Evolutionary conservation across 192 early-diverging fungal species (phyloP).

Genomic region (Backusella tarrabulga): DNA sequence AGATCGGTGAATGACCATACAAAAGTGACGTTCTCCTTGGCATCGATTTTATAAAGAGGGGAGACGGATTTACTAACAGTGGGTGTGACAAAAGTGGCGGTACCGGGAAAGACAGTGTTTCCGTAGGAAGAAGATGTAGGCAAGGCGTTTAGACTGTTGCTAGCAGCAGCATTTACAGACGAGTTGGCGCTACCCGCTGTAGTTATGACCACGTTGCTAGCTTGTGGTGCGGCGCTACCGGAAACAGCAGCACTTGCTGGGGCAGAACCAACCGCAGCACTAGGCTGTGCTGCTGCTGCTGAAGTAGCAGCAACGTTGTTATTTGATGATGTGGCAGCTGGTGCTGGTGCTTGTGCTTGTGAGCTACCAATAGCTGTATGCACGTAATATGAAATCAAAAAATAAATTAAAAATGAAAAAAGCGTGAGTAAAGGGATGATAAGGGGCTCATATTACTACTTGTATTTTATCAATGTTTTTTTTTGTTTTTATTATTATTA

Average conservation of each 20-base stretch:
- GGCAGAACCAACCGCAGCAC: neutral
- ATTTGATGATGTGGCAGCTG: neutral
- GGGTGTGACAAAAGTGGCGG: constrained; percentile 24
- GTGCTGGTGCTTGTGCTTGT: neutral
- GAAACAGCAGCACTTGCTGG: neutral
- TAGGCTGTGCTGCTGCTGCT: neutral
- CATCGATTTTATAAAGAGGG: constrained; percentile 27
- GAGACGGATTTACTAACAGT: constrained; percentile 29
- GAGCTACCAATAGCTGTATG: neutral
- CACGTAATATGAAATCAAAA: neutral
- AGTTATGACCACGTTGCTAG: neutral
- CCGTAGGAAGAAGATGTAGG: constrained; percentile 32
- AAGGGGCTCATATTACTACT: neutral
- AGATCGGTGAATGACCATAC: constrained; percentile 36
- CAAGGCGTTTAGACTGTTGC: constrained; percentile 16
- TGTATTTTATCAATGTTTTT: neutral
- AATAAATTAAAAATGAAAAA: neutral
- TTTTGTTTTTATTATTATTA: neutral
- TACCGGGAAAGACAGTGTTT: constrained; percentile 22
- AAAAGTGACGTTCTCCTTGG: constrained; percentile 37
- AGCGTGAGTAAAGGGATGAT: neutral
- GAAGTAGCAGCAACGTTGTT: neutral
- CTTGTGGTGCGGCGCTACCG: neutral
- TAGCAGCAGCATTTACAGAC: neutral
- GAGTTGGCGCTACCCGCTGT: neutral